Percentiles rank a stretch among this genome's conserved stretches.
phyloP scores from a whole-genome alignment of 2,329 filamentous ascomycete species.

The Ophiostoma montium region DNA sequence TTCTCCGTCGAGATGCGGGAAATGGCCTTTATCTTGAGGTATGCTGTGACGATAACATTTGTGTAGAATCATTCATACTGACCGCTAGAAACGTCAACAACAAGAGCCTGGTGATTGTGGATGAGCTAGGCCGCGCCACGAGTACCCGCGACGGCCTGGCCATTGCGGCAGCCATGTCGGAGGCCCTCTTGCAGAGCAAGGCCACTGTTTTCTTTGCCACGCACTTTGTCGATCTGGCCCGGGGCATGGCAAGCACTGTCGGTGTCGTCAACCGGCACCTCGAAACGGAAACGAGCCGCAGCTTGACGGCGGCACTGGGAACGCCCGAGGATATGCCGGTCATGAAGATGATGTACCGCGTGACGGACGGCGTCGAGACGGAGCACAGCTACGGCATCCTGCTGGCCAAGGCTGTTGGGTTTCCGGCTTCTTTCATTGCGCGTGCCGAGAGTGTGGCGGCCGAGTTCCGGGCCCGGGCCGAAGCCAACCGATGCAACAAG shows the following conservation, averaged over 20 bases:
- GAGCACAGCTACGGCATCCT: slow-evolving; percentile 74
- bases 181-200: slow-evolving; percentile 67
- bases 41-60: background rate
- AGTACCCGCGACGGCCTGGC: slow-evolving; percentile 78
- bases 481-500: slow-evolving; percentile 28
- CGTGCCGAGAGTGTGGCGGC: slow-evolving; percentile 53
- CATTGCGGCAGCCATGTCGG: slow-evolving; percentile 80
- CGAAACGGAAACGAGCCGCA: slow-evolving; percentile 42
- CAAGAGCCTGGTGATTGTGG: slow-evolving; percentile 68
- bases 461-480: slow-evolving; percentile 43
- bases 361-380: slow-evolving; percentile 55
- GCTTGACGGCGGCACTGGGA: slow-evolving; percentile 14
- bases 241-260: slow-evolving; percentile 56
- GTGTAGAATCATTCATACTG: background rate
- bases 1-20: slow-evolving; percentile 95
- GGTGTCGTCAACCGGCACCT: slow-evolving; percentile 79
- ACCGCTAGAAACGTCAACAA: slow-evolving; percentile 52
- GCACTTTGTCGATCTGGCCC: slow-evolving; percentile 74
- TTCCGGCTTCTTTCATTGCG: slow-evolving; percentile 54
- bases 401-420: slow-evolving; percentile 59
- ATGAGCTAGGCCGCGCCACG: slow-evolving; percentile 85
- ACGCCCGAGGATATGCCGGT: slow-evolving; percentile 31
- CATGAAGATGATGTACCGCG: slow-evolving; percentile 81
- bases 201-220: slow-evolving; percentile 87
- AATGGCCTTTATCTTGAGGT: slow-evolving; percentile 77